A percentile compares a stretch with the other conserved stretches of the same genome.
phyloP scores from a whole-genome alignment of 2,329 filamentous ascomycete genomes.

The Lithohypha guttulata region DNA sequence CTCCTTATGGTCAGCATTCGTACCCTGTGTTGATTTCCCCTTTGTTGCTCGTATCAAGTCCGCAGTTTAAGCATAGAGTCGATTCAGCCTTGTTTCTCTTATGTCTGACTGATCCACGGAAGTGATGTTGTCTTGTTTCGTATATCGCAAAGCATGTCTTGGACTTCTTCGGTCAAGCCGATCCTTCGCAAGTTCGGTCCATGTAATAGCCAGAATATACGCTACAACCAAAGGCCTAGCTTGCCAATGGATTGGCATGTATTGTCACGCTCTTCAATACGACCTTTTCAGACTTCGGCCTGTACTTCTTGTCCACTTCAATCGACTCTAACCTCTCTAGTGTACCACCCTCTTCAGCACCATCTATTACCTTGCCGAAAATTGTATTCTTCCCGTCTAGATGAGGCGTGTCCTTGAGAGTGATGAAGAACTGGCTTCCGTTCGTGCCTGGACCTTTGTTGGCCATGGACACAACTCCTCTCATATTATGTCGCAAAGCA shows the following conservation, averaged over 20 bases:
- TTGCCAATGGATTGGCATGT: conserved; percentile 56
- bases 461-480: conserved; percentile 50
- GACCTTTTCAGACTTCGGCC: conserved; percentile 42
- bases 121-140: no score
- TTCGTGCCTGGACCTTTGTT: conserved; percentile 46
- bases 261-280: conserved; percentile 48
- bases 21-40: no score
- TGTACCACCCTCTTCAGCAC: conserved; percentile 37
- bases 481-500: conserved; percentile 45
- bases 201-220: no score
- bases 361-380: conserved; percentile 48
- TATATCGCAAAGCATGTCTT: no score
- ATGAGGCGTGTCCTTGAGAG: conserved; percentile 50
- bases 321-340: conserved; percentile 48
- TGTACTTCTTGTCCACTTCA: conserved; percentile 52
- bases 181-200: no score
- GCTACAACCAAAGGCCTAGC: conserved; percentile 34
- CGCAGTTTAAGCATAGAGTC: no score
- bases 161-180: no score
- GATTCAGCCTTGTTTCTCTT: no score
- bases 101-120: no score
- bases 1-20: no score
- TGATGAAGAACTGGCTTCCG: conserved; percentile 55
- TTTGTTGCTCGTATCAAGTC: no score
- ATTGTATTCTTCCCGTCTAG: conserved; percentile 57